Base-by-base conservation (phyloP, 495 filamentous ascomycete genomes). In the Xylaria scruposa region DNA sequence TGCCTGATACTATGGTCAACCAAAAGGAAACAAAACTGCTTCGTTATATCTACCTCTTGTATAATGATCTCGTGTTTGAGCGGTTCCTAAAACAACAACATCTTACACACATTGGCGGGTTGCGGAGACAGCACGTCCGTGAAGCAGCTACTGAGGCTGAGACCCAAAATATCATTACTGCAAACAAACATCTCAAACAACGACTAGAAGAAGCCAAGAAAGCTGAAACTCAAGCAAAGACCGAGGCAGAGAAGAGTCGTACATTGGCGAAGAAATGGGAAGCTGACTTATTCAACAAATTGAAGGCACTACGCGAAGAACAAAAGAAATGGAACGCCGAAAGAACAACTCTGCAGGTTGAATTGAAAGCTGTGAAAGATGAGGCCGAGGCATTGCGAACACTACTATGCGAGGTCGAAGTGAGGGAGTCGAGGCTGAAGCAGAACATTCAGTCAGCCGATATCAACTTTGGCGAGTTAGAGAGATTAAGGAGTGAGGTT, bases 61-160 rank as follows among this genome's bases (percentile, higher is more conserved):
- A 88, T 47, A 94, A 93, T 68, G 91, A 94, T 75, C 85, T 94
- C 47, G 91, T 91, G 73, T 93, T 92, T 69, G 92, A 94, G 78
- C 83, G 90, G 26, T 94, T 92, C 76, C 85, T 93, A 67, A 93
- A 92, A 74, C 88, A 91, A 68, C 91, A 94, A 74, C 91, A 94
- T 78, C 84, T 92, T 67, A 85, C 87, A 4, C 91, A 93, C 73
- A 93, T 94, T 76, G 91, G 91, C 5, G 90, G 90, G 73, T 79
- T 93, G 21, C 88, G 90, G 68, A 83, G 90, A 36, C 87, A 89
- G 65, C 89, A 93, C 68, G 88, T 94, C 47, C 84, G 85, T 70
- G 90, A 93, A 72, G 89, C 90, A 15, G 88, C 91, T 0, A 88
- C 85, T 1, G 92, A 93, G 78, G 91, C 92, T 17, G 91, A 94